Base-by-base conservation (phyloP, 2,329 filamentous ascomycete species). In the Meredithiella fracta region DNA sequence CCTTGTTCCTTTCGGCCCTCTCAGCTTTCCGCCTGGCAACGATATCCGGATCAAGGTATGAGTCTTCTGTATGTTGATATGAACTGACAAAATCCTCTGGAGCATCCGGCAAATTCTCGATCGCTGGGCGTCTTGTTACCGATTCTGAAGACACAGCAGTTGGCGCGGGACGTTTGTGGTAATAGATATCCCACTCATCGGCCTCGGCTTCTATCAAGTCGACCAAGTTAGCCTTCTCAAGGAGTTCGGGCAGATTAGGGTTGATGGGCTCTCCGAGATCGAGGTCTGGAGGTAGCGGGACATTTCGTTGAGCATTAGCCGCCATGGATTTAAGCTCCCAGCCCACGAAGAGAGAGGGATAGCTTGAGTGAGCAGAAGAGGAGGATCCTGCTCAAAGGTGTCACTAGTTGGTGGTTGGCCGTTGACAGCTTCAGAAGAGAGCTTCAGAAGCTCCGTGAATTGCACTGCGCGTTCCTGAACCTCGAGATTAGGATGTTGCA, bases 391-490 rank as follows among this genome's bases (percentile, higher is more conserved):
- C 23, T 74, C 68, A 3, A 70, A 60, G 1, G 73, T 69, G 31
- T 76, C 75, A 0, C 72, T 75, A 1, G 75, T 76, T 14, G 77
- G 70, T 9, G 78, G 74, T 59, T 90, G 85, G 1, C 75, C 80
- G 7, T 81, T 77, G 2, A 79, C 79, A 14, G 91, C 89, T 69
- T 98, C 92, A 1, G 82, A 81, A 1, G 87, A 88, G 47, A 98
- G 74, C 58, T 88, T 88, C 63, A 97, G 79, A 11, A 97, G 74
- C 65, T 98, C 92, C 0, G 89, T 77, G 62, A 95, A 94, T 65
- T 96, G 90, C 1, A 96, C 90, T 2, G 90, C 85, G 57, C 92
- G 80, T 67, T 97, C 92, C 68, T 98, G 92, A 2, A 98, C 89
- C 65, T 98, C 92, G 1, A 98, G 74, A 63, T 82, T 87, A 0